A percentile compares a stretch with the other conserved stretches of the same genome.
phyloP scores from a whole-genome alignment of 176 grass and related monocot genomes.

The Oryza glumipatula region DNA sequence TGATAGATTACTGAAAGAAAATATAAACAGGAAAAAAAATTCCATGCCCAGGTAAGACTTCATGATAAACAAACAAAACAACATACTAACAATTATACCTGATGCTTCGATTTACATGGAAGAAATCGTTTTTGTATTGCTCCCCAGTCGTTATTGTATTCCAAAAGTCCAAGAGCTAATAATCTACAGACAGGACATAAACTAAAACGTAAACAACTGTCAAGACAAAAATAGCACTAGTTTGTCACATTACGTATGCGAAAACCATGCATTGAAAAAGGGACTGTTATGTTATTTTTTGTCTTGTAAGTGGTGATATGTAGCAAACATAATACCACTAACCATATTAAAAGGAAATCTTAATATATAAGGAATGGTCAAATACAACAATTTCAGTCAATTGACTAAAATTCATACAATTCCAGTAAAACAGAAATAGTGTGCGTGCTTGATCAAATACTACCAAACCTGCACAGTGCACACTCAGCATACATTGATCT shows the following conservation, averaged over 20 bases:
- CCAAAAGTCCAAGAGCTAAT: constrained; percentile 82
- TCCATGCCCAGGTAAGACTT: constrained; percentile 25
- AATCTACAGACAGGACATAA: constrained; percentile 62
- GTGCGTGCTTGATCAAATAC: background rate
- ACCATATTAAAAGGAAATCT: constrained; percentile 16
- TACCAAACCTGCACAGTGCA: constrained; percentile 15
- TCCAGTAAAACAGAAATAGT: constrained; percentile 24
- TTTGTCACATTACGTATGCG: constrained; percentile 4
- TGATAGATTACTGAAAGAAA: background rate
- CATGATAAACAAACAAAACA: constrained; percentile 9
- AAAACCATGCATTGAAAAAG: constrained; percentile 27
- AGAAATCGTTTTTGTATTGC: constrained; percentile 89
- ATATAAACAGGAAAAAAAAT: background rate
- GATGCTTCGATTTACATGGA: constrained; percentile 86
- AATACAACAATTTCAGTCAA: constrained; percentile 27
- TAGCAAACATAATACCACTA: constrained; percentile 38
- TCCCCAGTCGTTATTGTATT: constrained; percentile 90
- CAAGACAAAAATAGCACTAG: constrained; percentile 24
- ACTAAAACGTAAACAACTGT: background rate
- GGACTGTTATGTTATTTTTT: background rate
- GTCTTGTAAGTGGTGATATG: constrained; percentile 13
- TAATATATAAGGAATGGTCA: constrained; percentile 5
- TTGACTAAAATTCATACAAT: constrained; percentile 26
- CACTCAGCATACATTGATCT: constrained; percentile 17
- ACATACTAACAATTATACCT: constrained; percentile 55